phyloP scores from a whole-genome alignment of 1,284 basidiomycete species.

The Pascua sp. region DNA sequence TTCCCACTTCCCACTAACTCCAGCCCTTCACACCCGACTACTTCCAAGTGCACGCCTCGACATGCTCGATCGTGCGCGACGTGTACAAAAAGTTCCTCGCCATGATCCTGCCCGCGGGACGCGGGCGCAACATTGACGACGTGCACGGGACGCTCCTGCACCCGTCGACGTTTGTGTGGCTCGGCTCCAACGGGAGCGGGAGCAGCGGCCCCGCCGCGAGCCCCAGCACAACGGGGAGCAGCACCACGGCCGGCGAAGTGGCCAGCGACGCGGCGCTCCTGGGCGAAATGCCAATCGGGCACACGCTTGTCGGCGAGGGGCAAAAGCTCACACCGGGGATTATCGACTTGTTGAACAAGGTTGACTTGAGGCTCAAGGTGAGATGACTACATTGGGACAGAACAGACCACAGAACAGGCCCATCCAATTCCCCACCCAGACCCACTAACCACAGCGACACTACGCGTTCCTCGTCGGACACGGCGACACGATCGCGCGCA shows the following conservation, averaged over 20 bases:
- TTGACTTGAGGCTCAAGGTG: conserved; percentile 50
- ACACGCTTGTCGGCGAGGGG: conserved; percentile 41
- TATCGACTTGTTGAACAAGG: conserved; percentile 49
- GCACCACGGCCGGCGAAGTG: conserved; percentile 3
- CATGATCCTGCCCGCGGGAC: conserved; percentile 24
- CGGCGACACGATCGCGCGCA: conserved; percentile 47
- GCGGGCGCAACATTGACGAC: neutral
- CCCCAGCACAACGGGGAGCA: neutral
- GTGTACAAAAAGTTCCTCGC: conserved; percentile 51
- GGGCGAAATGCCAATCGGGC: conserved; percentile 32
- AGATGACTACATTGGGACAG: neutral
- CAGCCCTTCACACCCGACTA: conserved; percentile 55
- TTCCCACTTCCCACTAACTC: neutral
- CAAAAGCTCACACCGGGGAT: conserved; percentile 43
- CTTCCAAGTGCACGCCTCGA: conserved; percentile 51
- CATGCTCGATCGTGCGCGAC: conserved; percentile 52
- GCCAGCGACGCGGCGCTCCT: conserved; percentile 35
- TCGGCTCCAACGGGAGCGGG: conserved; percentile 1
- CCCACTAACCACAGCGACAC: conserved; percentile 42
- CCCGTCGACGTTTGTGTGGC: conserved; percentile 31
- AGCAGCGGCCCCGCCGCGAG: neutral
- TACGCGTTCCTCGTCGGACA: conserved; percentile 45
- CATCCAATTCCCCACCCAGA: no score
- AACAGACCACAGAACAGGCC: no score
- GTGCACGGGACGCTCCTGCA: conserved; percentile 26